Percentiles rank a stretch among this genome's conserved stretches.
These are phyloP conservation scores for Brettanomyces custersianus DNA, from an alignment of 805 yeast species.

Conservation along the genomic window DNA sequence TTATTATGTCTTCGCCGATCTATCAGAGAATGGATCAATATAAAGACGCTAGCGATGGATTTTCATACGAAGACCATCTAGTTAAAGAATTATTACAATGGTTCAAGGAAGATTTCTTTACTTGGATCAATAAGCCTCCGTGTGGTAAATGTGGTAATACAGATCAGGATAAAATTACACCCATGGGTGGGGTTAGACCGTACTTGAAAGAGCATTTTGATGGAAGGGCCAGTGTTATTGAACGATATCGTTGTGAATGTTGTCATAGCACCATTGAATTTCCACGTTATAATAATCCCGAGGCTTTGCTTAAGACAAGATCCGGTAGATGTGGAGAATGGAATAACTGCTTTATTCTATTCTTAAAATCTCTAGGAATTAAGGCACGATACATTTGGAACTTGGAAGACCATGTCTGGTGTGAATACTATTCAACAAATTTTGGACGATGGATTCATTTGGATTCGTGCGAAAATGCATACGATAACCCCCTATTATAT, in stretches of 20 bases:
- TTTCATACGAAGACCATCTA: constrained; percentile 46
- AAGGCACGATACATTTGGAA: constrained; percentile 76
- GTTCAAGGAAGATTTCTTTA: constrained; percentile 74
- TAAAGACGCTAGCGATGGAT: constrained; percentile 11
- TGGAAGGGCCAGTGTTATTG: constrained; percentile 51
- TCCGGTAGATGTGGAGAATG: constrained; percentile 92
- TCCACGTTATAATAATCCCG: constrained; percentile 70
- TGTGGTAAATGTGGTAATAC: constrained; percentile 44
- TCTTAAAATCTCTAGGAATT: constrained; percentile 58
- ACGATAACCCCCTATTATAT: constrained; percentile 72
- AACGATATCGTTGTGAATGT: constrained; percentile 48
- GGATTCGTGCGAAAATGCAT: constrained; percentile 82
- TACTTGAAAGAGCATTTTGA: constrained; percentile 32
- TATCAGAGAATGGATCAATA: constrained; percentile 35
- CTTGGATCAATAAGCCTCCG: constrained; percentile 69
- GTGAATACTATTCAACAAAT: constrained; percentile 65
- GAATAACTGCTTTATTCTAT: constrained; percentile 74
- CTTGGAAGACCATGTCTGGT: constrained; percentile 93
- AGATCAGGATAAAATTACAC: constrained; percentile 35
- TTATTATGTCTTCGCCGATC: constrained; percentile 55
- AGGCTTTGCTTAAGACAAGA: constrained; percentile 48
- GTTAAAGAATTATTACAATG: constrained; percentile 52
- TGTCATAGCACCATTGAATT: constrained; percentile 48
- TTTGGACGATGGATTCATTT: constrained; percentile 75
- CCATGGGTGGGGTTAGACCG: constrained; percentile 28